phyloP scores from a whole-genome alignment of 2,329 filamentous ascomycete species.

The Colletotrichum australisinense region DNA sequence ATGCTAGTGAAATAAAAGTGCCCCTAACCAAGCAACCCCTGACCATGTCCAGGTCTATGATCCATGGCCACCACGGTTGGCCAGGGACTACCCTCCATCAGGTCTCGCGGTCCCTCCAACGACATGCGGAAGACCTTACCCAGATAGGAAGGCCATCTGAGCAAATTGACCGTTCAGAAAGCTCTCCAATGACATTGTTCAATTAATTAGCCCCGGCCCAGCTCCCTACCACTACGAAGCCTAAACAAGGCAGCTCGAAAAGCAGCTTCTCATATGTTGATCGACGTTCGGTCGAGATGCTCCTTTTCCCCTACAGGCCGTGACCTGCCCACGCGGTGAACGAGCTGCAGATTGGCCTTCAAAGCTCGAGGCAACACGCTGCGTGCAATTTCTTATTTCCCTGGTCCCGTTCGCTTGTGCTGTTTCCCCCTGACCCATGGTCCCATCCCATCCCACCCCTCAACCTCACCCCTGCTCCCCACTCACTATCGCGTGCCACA shows the following conservation, averaged over 20 bases:
- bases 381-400: conserved; percentile 27
- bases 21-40: background rate
- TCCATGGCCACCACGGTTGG: background rate
- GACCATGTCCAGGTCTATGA: background rate
- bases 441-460: conserved; percentile 3
- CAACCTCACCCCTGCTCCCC: background rate
- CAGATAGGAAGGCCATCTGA: conserved; percentile 30
- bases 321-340: background rate
- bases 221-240: conserved; percentile 7
- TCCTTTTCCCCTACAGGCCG: background rate
- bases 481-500: conserved; percentile 21
- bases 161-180: background rate
- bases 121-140: conserved; percentile 20
- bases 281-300: background rate
- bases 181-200: conserved; percentile 1
- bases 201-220: conserved; percentile 8
- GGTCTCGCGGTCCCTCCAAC: conserved; percentile 13
- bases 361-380: background rate
- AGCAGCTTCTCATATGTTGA: conserved; percentile 11
- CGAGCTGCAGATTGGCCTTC: background rate
- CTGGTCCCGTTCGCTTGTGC: conserved; percentile 7
- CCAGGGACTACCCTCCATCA: background rate
- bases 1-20: background rate
- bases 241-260: conserved; percentile 32
- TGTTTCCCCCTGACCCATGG: background rate